phyloP scores from a whole-genome alignment of 176 grass and related monocot genomes.

The Aegilops sharonensis region DNA sequence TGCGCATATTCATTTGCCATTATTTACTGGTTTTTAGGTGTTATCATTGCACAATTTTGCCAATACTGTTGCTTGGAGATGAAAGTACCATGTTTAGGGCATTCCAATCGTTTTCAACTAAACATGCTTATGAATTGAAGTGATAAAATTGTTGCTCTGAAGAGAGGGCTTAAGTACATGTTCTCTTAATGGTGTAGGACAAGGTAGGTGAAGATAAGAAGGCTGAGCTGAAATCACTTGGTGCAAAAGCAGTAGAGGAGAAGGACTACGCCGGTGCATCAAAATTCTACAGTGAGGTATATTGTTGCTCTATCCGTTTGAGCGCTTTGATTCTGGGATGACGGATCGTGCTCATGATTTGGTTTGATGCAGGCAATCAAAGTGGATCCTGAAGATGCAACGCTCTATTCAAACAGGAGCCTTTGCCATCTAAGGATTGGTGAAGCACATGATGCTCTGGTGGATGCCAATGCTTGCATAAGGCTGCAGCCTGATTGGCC shows the following conservation, averaged over 20 bases:
- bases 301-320: not conserved
- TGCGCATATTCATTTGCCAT: not conserved
- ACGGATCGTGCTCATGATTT: not conserved
- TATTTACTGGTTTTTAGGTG: not conserved
- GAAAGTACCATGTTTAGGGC: not conserved
- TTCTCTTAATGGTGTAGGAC: not conserved
- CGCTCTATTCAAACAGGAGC: constrained; percentile 31
- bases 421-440: constrained; percentile 25
- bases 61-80: not conserved
- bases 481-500: constrained; percentile 21
- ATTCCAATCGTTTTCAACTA: not conserved
- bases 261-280: constrained; percentile 16
- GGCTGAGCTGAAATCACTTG: constrained; percentile 21
- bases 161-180: not conserved
- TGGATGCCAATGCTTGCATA: constrained; percentile 36
- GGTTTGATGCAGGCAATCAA: constrained; percentile 35
- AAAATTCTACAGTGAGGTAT: constrained; percentile 30
- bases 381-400: constrained; percentile 26
- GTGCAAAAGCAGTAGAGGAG: constrained; percentile 18
- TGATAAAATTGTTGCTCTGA: not conserved
- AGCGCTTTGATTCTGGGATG: not conserved
- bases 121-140: not conserved
- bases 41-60: not conserved
- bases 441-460: not conserved
- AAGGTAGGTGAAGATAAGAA: not conserved